A percentile compares a stretch with the other conserved stretches of the same genome.
These are phyloP conservation scores for Hymenoscyphus albidus DNA, from an alignment of 2,329 filamentous ascomycete genomes.

Conservation along the genomic window DNA sequence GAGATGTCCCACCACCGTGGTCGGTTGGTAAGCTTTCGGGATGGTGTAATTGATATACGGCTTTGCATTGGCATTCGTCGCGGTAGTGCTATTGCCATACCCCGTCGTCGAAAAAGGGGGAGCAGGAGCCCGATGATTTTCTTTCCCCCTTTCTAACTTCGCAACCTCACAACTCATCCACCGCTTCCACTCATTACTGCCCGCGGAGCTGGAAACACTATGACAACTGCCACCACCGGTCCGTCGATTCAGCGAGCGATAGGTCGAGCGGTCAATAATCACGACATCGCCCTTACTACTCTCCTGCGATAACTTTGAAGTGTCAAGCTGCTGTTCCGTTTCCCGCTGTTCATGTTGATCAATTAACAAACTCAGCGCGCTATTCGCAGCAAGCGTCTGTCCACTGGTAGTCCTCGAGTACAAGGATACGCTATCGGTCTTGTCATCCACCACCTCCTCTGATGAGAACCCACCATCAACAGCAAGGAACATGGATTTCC, in stretches of 20 bases:
- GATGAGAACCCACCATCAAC: neutral
- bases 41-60: constrained; percentile 26
- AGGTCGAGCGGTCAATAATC: constrained; percentile 34
- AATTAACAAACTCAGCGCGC: constrained; percentile 20
- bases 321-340: neutral
- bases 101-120: neutral
- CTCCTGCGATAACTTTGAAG: constrained; percentile 11
- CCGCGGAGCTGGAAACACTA: constrained; percentile 37
- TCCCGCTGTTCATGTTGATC: constrained; percentile 10
- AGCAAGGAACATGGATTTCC: neutral
- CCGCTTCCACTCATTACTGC: constrained; percentile 53
- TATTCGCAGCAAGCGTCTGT: constrained; percentile 23
- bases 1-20: constrained; percentile 39
- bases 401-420: constrained; percentile 36
- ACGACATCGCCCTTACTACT: constrained; percentile 35
- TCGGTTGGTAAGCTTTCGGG: constrained; percentile 32
- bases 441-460: constrained; percentile 2
- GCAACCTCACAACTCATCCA: constrained; percentile 51
- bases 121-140: constrained; percentile 15
- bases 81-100: too few species aligned
- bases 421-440: constrained; percentile 32
- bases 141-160: constrained; percentile 40
- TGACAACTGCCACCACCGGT: constrained; percentile 24
- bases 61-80: neutral
- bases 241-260: constrained; percentile 28